These are phyloP conservation scores for Geranomyces michiganensis DNA, from an alignment of 192 early-diverging fungal genomes.

Conservation along the genomic window DNA sequence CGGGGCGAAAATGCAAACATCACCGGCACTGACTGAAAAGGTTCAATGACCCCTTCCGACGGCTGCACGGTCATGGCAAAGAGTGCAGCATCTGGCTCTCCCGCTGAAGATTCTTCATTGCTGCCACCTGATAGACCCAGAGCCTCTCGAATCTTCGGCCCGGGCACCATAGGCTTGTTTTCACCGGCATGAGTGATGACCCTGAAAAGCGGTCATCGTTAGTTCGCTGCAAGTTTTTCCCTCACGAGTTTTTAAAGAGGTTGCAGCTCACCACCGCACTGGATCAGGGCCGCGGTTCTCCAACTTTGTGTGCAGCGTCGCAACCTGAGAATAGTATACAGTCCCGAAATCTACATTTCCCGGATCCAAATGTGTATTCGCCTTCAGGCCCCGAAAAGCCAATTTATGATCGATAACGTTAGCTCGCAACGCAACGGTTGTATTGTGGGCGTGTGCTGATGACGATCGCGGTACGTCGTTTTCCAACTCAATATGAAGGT, in stretches of 20 bases:
- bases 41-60: constrained; percentile 45
- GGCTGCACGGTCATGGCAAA: constrained; percentile 46
- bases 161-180: constrained; percentile 40
- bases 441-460: background rate
- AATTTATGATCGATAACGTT: constrained; percentile 46
- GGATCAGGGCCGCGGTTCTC: constrained; percentile 38
- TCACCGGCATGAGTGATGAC: constrained; percentile 50
- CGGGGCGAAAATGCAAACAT: constrained; percentile 45
- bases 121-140: background rate
- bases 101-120: background rate
- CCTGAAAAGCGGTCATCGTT: constrained; percentile 4
- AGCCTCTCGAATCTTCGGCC: background rate
- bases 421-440: constrained; percentile 21
- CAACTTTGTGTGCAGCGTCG: constrained; percentile 35
- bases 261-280: constrained; percentile 34
- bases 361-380: constrained; percentile 32
- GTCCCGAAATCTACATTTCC: constrained; percentile 42
- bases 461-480: constrained; percentile 13
- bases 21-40: constrained; percentile 30
- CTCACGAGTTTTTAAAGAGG: background rate
- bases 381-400: constrained; percentile 21
- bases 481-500: constrained; percentile 32
- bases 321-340: constrained; percentile 49
- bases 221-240: background rate
- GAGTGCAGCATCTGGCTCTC: constrained; percentile 18